Evolutionary conservation across 495 filamentous ascomycete genomes (phyloP), one percentile per base, ranked within the genome.

Genomic region (Ramalina peruviana): DNA sequence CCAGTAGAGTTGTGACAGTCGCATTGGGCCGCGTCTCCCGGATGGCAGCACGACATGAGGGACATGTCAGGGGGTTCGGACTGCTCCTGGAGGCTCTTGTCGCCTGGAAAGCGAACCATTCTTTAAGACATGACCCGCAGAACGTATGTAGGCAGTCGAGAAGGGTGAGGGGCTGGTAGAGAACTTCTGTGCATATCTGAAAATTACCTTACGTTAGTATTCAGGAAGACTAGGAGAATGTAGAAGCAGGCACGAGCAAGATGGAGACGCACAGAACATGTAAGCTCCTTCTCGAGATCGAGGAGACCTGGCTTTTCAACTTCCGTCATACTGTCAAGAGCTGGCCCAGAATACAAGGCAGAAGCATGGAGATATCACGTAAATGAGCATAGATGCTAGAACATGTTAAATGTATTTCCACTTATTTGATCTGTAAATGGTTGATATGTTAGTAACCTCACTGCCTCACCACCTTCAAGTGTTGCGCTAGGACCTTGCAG

Each of bases 91-190:
- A 65, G 19, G 75, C 73, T 46, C 78, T 72, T 48, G 69, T 81
- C 46, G 70, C 72, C 56, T 82, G 79, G 49, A 65, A 78, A 12
- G 64, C 56, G 67, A 98, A 98, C 92, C 92, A 97, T 66, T 88
- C 81, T 67, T 93, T 94, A 52, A 96, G 63, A 61, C 92, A 98
- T 26, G 85, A 82, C 50, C 87, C 92, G 69, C 92, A 97, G 68
- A 92, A 97, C 36, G 89, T 94, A 69, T 98, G 92, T 1, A 98
- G 80, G 63, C 92, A 98, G 71, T 97, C 86, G 61, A 98, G 85
- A 52, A 96, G 83, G 27, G 89, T 95, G 52, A 97, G 79, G 17
- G 92, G 92, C 62, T 95, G 86, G 70, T 86, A 94, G 53, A 98
- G 85, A 46, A 97, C 73, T 60, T 98, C 92, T 51, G 89, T 89